Base-by-base conservation (phyloP, 202 grass and related monocot genomes). In the Alloteropsis angusta region DNA sequence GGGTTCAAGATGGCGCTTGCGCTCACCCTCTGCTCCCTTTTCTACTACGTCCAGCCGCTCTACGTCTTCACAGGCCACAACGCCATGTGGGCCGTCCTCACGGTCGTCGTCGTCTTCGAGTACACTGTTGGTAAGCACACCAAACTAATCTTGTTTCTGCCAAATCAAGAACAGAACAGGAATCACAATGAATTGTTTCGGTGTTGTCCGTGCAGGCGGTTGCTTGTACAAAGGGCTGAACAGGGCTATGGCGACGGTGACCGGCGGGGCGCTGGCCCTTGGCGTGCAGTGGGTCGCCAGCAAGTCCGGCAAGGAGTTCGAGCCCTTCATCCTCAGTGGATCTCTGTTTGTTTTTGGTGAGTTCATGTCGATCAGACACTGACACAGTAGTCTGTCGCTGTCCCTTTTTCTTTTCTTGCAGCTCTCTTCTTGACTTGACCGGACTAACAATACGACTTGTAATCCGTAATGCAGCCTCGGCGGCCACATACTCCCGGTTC, bases 41-140 rank as follows among this genome's bases (percentile, higher is more conserved):
- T 90, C 83, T 93, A 90, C 85, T 93, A 88, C 65, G 75, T 80
- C 8, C 66, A 72, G 57, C 87, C 91, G 3, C 32, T 93, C 46
- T 93, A 93, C 41, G 70, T 65, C 4, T 88, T 80, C 46, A 79
- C 90, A 4, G 91, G 87, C 46, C 82, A 88, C 25, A 62, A 75
- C 5, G 70, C 85, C 48, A 85, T 93, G 91, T 93, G 87, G 91
- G 91, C 91, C 8, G 66, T 93, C 25, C 78, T 90, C 75, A 93
- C 87, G 0, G 91, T 93, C 22, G 91, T 93, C 19, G 79, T 93
- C 8, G 43, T 87, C 64, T 90, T 93, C 38, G 91, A 93, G 35
- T 93, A 76, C 74, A 87, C 85, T 4, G 87, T 93, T 5, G 87
- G 87, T 89, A 61, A 61, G 30, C 57, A 1, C 49, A 9, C 56